These are phyloP conservation scores for Mortierella sp. DNA, from an alignment of 371 early-diverging fungal species.

Conservation along the genomic window DNA sequence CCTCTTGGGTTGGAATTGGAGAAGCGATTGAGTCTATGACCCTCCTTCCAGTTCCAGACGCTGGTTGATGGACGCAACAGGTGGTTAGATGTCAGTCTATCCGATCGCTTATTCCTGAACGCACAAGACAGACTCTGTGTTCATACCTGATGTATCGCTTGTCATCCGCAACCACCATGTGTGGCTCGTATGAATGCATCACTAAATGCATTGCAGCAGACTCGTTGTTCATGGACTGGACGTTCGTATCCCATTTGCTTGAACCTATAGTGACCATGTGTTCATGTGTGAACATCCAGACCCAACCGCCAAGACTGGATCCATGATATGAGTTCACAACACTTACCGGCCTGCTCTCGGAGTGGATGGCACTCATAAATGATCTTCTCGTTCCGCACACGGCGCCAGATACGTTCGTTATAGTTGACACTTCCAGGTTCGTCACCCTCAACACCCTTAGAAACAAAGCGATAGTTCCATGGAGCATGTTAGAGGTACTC, in stretches of 20 bases:
- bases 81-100: neutral
- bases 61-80: constrained; percentile 46
- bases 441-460: constrained; percentile 80
- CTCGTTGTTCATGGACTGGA: constrained; percentile 68
- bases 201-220: constrained; percentile 63
- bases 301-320: no score
- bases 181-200: constrained; percentile 85
- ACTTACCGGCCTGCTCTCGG: constrained; percentile 58
- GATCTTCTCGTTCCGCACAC: constrained; percentile 75
- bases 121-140: neutral
- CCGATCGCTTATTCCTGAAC: no score
- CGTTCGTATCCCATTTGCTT: constrained; percentile 72
- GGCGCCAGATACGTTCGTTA: constrained; percentile 84
- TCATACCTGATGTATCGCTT: constrained; percentile 64
- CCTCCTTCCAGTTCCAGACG: constrained; percentile 83
- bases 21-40: constrained; percentile 71
- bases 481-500: no score
- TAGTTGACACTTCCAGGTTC: constrained; percentile 85
- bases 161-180: constrained; percentile 78
- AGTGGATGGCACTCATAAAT: constrained; percentile 67
- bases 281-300: neutral
- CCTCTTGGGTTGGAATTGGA: constrained; percentile 74
- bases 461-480: neutral
- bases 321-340: no score
- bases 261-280: constrained; percentile 40